Base-by-base conservation (phyloP, 441 rosid genomes). In the Rhodomyrtus psidioides region DNA sequence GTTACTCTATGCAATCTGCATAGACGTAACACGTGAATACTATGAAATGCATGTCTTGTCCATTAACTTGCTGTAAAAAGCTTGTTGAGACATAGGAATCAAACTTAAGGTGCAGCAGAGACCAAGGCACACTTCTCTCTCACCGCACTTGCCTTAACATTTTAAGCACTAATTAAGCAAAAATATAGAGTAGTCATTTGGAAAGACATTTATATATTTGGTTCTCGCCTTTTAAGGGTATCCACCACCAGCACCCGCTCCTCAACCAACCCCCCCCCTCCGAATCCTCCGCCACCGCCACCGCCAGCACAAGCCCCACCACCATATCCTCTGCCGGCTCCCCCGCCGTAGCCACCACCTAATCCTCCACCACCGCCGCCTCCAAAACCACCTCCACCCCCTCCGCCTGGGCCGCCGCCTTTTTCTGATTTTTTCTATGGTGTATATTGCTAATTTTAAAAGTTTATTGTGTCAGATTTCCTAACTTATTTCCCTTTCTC, bases 211-310 rank as follows among this genome's bases (percentile, higher is more conserved):
- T 34, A 34, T 21, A 13, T 70, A 34, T 23, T 19, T 70, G 49
- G 79, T 5, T 39, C 79, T 39, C 49, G 39, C 19, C 42, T 58
- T 90, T 91, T 87, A 91, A 62, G 90, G 92, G 12, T 60, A 55
- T 76, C 88, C 91, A 44, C 84, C 87, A 56, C 89, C 90, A n/a
- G 84, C 85, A 16, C 91, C 90, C 14, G 83, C 76, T 65, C 76
- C 76, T 19, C 89, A 89, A 26, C 88, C 91, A 2, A 0, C 74
- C 83, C 0, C 30, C 74, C 55, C 1, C 86, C 86, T 21, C 82
- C 65, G 8, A 42, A 27, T 7, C 82, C 86, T 19, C 82, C 60
- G 13, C 91, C 90, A 21, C 85, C 88, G 7, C 86, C 86, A 42
- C 39, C 30, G 1, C 86, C 86, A 62, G 62, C 83, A 14, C 86